A percentile compares a stretch with the other conserved stretches of the same genome.
phyloP scores from a whole-genome alignment of 805 yeast species.

The Wickerhamiella domercqiae region DNA sequence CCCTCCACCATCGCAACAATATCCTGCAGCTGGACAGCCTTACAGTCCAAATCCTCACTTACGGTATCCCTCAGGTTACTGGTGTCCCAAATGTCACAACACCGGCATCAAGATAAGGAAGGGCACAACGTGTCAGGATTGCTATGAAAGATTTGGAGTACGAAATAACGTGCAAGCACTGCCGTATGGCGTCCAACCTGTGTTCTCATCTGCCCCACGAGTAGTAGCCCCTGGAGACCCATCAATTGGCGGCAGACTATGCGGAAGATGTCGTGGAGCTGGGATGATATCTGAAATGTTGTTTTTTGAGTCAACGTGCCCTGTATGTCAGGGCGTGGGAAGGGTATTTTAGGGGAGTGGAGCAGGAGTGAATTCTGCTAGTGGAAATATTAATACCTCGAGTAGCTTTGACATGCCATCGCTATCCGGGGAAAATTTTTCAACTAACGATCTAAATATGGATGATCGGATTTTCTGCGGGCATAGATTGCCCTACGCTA shows the following conservation, averaged over 20 bases:
- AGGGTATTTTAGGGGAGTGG: conserved; percentile 15
- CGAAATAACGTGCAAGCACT: conserved; percentile 9
- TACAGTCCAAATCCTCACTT: conserved; percentile 25
- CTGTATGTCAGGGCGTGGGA: conserved; percentile 49
- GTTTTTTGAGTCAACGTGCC: conserved; percentile 47
- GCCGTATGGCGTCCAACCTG: conserved; percentile 18
- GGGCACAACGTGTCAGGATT: conserved; percentile 46
- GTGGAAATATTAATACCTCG: too few relatives aligned
- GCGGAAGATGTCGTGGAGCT: conserved; percentile 57
- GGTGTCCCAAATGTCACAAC: conserved; percentile 55
- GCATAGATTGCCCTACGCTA: too few relatives aligned
- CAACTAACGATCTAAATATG: too few relatives aligned
- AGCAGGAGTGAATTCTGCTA: too few relatives aligned
- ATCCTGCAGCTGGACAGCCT: neutral
- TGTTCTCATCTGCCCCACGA: conserved; percentile 16
- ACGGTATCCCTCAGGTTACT: conserved; percentile 43
- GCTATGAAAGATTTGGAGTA: conserved; percentile 42
- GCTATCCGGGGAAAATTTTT: too few relatives aligned
- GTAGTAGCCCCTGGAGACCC: conserved; percentile 67
- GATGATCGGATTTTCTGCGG: too few relatives aligned
- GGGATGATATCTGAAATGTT: conserved; percentile 42
- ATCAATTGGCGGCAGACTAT: conserved; percentile 50
- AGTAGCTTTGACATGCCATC: too few relatives aligned
- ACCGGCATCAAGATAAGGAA: conserved; percentile 48
- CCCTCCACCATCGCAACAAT: conserved; percentile 5